These are phyloP conservation scores for Fusarium udum DNA, from an alignment of 2,329 filamentous ascomycete genomes.

Conservation along the genomic window DNA sequence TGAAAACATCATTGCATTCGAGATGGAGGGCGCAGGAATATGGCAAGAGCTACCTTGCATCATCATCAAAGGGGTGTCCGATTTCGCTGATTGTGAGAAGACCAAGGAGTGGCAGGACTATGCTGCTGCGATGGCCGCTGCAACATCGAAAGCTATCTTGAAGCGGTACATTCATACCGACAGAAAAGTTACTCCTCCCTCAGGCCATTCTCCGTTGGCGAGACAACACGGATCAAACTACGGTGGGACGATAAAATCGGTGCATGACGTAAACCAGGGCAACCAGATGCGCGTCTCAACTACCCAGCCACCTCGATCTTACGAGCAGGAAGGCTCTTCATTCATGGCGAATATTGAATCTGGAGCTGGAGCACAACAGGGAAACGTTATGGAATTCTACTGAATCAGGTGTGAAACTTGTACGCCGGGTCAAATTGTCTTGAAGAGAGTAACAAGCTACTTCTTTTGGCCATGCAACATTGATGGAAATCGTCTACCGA, in stretches of 20 bases:
- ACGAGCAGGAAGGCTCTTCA: neutral
- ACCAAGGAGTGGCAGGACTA: conserved; percentile 1
- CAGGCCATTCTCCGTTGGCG: rapidly evolving
- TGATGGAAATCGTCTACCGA: neutral
- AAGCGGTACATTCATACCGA: neutral
- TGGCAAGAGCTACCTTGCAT: conserved; percentile 49
- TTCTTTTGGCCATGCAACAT: neutral
- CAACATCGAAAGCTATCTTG: neutral
- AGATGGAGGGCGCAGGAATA: conserved; percentile 49
- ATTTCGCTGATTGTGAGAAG: neutral
- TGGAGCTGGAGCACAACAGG: neutral
- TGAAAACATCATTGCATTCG: conserved; percentile 36
- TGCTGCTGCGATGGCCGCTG: conserved; percentile 1
- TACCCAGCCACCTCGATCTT: neutral
- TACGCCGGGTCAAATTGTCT: rapidly evolving
- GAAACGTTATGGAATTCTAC: neutral
- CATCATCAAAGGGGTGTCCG: conserved; percentile 44
- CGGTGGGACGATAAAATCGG: neutral
- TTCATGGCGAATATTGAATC: neutral
- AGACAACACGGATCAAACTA: neutral
- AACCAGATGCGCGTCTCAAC: neutral
- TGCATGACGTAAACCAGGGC: neutral
- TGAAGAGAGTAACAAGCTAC: neutral
- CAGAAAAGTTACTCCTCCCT: rapidly evolving
- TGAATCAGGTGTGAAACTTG: rapidly evolving